Base-by-base conservation (phyloP, 202 grass and related monocot species). In the Carex arenaria region DNA sequence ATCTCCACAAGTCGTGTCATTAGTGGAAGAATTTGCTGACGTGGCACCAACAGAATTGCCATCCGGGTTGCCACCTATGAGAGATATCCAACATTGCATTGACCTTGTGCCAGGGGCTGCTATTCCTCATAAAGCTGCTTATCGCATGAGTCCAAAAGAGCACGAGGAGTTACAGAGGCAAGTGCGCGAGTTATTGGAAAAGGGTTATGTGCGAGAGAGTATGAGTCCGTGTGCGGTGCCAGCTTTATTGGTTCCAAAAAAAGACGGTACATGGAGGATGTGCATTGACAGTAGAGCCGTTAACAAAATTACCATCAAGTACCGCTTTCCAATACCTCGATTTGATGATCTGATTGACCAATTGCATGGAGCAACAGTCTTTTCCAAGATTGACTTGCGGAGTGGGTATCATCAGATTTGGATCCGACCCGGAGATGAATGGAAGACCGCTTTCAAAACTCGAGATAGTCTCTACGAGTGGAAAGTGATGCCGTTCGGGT, bases 391-490 rank as follows among this genome's bases (percentile, higher is more conserved):
- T 31, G 82, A 84, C 70, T 64, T 84, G 1, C 26, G 23, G 8
- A 84, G 67, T 42, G 66, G 67, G 0, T 74, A 61, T 19, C 67
- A 84, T 56, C 66, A 70, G 28, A 70, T 70, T 0, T 11, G 74
- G n/a, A 84, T 84, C 18, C 14, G 18, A n/a, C 26, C 28, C 0
- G 74, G 64, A 2, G 86, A 88, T 81, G 63, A 88, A 55, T 88
- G 82, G 73, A 88, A 88, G 11, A 88, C 82, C 1, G 52, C 81
- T 22, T 88, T 88, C 81, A 84, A 88, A 45, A 88, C 74, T 47
- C 31, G 51, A 63, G 43, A 88, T 12, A 54, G 22, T 0, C 53
- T 88, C 14, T 88, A 74, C 52, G 82, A 84, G 63, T 88, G 70
- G 62, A 1, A 78, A 0, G 38, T 85, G 4, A 85, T 65, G 66